A percentile compares a stretch with the other conserved stretches of the same genome.
These are phyloP conservation scores for Botryosphaeria dothidea DNA, from an alignment of 2,329 filamentous ascomycete genomes.

Conservation along the genomic window DNA sequence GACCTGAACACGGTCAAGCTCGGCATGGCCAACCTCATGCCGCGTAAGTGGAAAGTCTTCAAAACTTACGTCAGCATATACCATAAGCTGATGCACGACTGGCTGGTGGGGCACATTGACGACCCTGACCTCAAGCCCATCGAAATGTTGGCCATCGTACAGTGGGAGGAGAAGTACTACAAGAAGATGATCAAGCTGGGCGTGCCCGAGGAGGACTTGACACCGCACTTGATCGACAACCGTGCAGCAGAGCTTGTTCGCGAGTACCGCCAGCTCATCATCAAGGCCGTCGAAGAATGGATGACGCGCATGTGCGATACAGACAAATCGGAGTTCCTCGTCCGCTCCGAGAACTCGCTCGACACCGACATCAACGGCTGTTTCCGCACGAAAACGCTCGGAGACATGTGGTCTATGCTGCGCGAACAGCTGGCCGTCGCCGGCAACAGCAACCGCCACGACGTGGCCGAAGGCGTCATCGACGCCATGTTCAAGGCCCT, in stretches of 20 bases:
- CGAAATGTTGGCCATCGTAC: conserved; percentile 87
- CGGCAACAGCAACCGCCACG: conserved; percentile 78
- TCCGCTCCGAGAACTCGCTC: conserved; percentile 76
- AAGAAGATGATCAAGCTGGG: conserved; percentile 92
- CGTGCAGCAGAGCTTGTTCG: conserved; percentile 86
- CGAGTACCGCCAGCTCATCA: conserved; percentile 93
- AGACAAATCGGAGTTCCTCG: conserved; percentile 78
- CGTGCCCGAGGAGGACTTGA: conserved; percentile 72
- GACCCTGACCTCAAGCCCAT: conserved; percentile 81
- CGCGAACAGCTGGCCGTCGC: conserved; percentile 88
- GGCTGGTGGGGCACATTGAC: conserved; percentile 78
- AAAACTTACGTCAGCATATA: conserved; percentile 89
- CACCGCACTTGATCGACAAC: conserved; percentile 86
- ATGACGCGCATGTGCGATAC: conserved; percentile 87
- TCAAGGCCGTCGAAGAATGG: conserved; percentile 95
- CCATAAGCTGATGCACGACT: conserved; percentile 93
- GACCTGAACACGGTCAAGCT: conserved; percentile 93
- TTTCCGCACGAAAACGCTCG: conserved; percentile 87
- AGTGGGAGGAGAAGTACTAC: conserved; percentile 96
- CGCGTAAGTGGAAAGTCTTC: conserved; percentile 95
- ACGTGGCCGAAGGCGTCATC: conserved; percentile 92
- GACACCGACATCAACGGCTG: conserved; percentile 87
- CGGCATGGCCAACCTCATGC: conserved; percentile 88
- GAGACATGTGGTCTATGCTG: conserved; percentile 97
- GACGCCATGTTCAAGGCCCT: conserved; percentile 93